Percentiles rank a stretch among this genome's conserved stretches.
Evolutionary conservation across 2,329 filamentous ascomycete species (phyloP).

Genomic region (Fusarium decemcellulare): DNA sequence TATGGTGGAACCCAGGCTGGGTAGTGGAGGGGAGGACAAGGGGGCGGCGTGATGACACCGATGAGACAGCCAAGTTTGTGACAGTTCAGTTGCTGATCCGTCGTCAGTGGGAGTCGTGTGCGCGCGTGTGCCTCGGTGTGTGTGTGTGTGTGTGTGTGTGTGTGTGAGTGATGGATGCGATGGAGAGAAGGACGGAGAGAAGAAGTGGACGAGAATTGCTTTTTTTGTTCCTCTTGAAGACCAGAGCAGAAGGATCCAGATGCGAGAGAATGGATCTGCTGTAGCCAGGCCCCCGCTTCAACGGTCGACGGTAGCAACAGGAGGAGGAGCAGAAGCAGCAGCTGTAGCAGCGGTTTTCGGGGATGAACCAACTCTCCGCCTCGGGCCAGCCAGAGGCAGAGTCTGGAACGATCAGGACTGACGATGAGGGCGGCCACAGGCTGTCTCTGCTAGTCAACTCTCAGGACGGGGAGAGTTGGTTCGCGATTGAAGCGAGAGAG

Average conservation of each 20-base stretch:
- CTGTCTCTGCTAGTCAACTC: too few relatives aligned
- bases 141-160: slow-evolving; percentile 7
- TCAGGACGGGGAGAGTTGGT: slow-evolving; percentile 17
- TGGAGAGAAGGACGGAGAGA: slow-evolving; percentile 9
- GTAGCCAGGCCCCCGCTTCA: slow-evolving; percentile 28
- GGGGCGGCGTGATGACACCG: slow-evolving; percentile 39
- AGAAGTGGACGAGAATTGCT: slow-evolving; percentile 26
- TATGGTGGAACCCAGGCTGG: slow-evolving; percentile 42
- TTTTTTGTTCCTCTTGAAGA: slow-evolving; percentile 23
- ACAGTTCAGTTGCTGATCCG: slow-evolving; percentile 11
- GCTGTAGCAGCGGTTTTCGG: slow-evolving; percentile 11
- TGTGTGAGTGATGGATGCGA: slow-evolving; percentile 5
- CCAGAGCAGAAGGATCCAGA: slow-evolving; percentile 14
- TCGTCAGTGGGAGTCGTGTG: not conserved
- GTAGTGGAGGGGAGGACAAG: slow-evolving; percentile 46
- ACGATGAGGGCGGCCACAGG: too few relatives aligned
- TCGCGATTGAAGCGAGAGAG: slow-evolving; percentile 11
- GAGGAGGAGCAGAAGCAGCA: too few relatives aligned
- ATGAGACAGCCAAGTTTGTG: slow-evolving; percentile 41
- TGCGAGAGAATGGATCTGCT: slow-evolving; percentile 27
- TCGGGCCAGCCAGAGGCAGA: not conserved
- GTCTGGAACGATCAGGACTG: too few relatives aligned
- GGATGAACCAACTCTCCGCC: not conserved
- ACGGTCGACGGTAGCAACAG: slow-evolving; percentile 21
- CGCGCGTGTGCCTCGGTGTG: not conserved